These are phyloP conservation scores for Xylariaceae sp. DNA, from an alignment of 2,329 filamentous ascomycete genomes.

Conservation along the genomic window DNA sequence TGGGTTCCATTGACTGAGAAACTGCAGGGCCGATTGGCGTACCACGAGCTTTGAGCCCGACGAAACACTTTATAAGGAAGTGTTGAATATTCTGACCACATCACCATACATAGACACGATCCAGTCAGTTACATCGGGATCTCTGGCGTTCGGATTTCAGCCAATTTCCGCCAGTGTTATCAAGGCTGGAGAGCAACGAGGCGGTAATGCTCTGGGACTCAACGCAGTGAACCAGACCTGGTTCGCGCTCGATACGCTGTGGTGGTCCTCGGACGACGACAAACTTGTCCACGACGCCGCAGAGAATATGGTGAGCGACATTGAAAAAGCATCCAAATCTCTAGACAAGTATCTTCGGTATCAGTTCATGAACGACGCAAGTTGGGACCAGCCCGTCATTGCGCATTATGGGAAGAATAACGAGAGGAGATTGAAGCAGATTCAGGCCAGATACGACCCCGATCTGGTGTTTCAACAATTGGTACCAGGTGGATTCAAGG, in stretches of 20 bases:
- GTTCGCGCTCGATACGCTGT: neutral
- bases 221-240: neutral
- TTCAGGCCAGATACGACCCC: constrained; percentile 12
- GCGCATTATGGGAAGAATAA: constrained; percentile 8
- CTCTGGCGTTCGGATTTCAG: constrained; percentile 8
- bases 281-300: neutral
- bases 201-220: neutral
- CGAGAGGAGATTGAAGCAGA: neutral
- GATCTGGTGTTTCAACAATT: constrained; percentile 10
- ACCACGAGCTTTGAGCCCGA: neutral
- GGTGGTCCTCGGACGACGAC: neutral
- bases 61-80: neutral
- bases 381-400: constrained; percentile 11
- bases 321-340: neutral
- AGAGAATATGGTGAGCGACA: neutral
- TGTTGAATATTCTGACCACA: neutral
- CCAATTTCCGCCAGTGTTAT: constrained; percentile 3
- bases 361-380: constrained; percentile 23
- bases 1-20: too few species aligned
- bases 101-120: neutral
- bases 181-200: neutral
- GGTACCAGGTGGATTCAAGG: constrained; percentile 10
- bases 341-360: neutral
- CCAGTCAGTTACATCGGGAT: constrained; percentile 6
- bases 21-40: neutral